phyloP scores from a whole-genome alignment of 129 eudicot genomes.

The Gnaphalium uliginosum region DNA sequence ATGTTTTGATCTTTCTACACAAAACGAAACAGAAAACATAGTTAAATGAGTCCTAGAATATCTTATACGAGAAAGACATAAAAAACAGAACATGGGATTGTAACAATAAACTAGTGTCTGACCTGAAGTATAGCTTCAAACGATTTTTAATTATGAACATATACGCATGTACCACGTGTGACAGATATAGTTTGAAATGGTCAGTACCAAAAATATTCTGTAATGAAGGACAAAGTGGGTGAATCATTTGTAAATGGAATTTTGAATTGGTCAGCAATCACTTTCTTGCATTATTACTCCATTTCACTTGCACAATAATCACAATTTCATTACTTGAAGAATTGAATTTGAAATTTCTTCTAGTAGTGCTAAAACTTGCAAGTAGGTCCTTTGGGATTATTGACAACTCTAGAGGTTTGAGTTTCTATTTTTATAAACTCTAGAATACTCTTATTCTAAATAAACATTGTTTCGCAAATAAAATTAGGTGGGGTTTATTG shows the following conservation, averaged over 20 bases:
- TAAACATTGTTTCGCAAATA: too few relatives aligned
- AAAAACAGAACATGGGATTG: constrained; percentile 27
- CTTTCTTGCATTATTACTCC: constrained; percentile 29
- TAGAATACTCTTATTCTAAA: too few relatives aligned
- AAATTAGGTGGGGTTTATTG: too few relatives aligned
- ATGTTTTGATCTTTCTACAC: neutral
- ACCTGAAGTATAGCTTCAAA: constrained; percentile 18
- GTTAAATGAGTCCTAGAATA: neutral
- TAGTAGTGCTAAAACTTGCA: neutral
- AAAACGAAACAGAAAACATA: neutral
- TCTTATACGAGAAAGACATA: constrained; percentile 5
- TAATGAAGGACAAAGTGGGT: constrained; percentile 7
- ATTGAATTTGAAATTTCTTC: constrained; percentile 6
- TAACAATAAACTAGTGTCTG: constrained; percentile 20
- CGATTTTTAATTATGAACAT: constrained; percentile 9
- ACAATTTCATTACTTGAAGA: constrained; percentile 2
- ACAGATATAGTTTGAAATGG: constrained; percentile 32
- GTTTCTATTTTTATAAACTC: too few relatives aligned
- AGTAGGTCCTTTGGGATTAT: neutral
- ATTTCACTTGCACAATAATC: constrained; percentile 16
- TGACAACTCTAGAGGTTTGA: too few relatives aligned
- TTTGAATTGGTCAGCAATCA: constrained; percentile 63
- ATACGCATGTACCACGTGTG: constrained; percentile 8
- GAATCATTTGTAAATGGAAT: constrained; percentile 18
- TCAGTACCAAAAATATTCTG: constrained; percentile 28